These are phyloP conservation scores for Populus hybrid DNA, from an alignment of 441 rosid species.

Conservation along the genomic window DNA sequence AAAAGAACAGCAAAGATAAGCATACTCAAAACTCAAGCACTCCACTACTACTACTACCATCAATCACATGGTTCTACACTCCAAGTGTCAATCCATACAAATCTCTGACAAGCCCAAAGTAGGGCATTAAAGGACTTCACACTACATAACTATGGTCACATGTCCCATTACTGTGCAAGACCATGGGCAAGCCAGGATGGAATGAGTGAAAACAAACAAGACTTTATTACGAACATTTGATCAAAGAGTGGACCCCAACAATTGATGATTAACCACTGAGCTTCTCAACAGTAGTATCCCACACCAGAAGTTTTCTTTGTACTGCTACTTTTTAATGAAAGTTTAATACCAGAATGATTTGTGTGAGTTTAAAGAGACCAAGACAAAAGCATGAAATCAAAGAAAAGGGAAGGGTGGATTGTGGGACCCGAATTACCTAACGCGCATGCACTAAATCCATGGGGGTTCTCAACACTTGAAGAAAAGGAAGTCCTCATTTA, in stretches of 20 bases:
- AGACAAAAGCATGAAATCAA: slow-evolving; percentile 28
- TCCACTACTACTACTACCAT: not conserved
- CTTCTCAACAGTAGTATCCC: not conserved
- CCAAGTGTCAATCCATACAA: not conserved
- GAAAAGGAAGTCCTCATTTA: slow-evolving; percentile 26
- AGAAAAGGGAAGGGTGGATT: slow-evolving; percentile 19
- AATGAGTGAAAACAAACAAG: slow-evolving; percentile 18
- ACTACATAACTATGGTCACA: no score
- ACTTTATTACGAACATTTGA: slow-evolving; percentile 11
- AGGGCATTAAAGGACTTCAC: not conserved
- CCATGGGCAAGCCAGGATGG: not conserved
- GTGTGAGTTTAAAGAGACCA: slow-evolving; percentile 16
- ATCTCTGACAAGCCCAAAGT: not conserved
- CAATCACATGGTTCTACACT: not conserved
- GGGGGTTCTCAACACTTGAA: slow-evolving; percentile 15
- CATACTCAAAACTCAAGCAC: not conserved
- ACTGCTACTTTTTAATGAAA: slow-evolving; percentile 12
- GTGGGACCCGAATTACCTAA: slow-evolving; percentile 45
- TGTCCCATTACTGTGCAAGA: slow-evolving; percentile 3
- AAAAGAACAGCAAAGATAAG: not conserved
- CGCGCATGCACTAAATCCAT: slow-evolving; percentile 25
- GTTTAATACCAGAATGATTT: slow-evolving; percentile 23
- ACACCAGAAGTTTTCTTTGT: not conserved
- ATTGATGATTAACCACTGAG: not conserved
- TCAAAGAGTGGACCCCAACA: slow-evolving; percentile 22